Evolutionary conservation across 257 asterid species (phyloP), one percentile per base, ranked within the genome.

Genomic region (Salvia hispanica): DNA sequence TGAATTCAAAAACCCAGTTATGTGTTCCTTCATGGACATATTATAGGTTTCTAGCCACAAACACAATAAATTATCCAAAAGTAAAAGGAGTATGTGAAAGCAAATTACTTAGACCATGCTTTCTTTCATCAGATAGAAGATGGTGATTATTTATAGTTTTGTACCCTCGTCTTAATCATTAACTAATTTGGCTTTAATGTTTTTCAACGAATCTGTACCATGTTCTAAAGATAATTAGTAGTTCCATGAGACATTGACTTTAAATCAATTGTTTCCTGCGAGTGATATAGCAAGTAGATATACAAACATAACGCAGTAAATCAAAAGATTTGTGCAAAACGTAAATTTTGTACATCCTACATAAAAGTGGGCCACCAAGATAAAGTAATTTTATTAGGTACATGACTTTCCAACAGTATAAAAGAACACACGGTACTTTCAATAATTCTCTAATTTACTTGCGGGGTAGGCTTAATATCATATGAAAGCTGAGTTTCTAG

Each of bases 131-230:
- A 58, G 28, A 46, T 18, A 34, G 8, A 39, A 46, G 31, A 60
- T 54, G 28, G 43, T 4, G 3, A 52, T 12, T 31, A 28, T 33
- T 69, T 44, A 15, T 8, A 11, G 31, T 25, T 25, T 25, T 25
- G 31, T 25, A 25, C 37, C 72, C 13, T 34, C 5, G 34, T 18
- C 3, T 55, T 14, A 15, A 14, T 15, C 50, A 60, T 21, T 21
- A 58, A 48, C 40, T 62, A 44, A 62, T 7, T 43, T 9, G 40
- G 11, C 63, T 52, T 71, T 44, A 21, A 71, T 14, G 16, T 61
- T 60, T 14, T 58, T 10, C 21, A 28, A 58, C 40, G 31, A 25
- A 25, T 58, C 12, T 47, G 7, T 13, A 11, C 43, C 31, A 36
- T 39, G 44, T 31, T 25, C 58, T 25, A 45, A 3, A 36, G 28